These are phyloP conservation scores for Calophaca sinica DNA, from an alignment of 306 rosid genomes.

Conservation along the genomic window DNA sequence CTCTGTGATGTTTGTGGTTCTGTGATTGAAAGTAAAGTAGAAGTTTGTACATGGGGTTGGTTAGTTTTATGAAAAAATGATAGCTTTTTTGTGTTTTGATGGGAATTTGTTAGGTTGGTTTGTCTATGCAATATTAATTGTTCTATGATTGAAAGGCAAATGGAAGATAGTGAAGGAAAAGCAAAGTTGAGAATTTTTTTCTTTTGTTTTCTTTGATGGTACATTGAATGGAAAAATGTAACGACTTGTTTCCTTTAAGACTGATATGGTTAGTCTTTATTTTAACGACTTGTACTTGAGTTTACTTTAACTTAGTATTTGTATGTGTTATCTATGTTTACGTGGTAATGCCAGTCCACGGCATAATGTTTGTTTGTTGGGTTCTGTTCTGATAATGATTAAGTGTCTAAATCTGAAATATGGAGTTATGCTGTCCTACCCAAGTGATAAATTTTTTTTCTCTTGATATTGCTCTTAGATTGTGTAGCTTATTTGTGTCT, in stretches of 20 bases:
- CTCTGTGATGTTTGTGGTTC: slow-evolving; percentile 15
- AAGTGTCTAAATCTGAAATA: neutral
- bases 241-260: neutral
- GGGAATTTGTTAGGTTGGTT: slow-evolving; percentile 32
- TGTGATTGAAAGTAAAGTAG: slow-evolving; percentile 1
- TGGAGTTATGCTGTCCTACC: neutral
- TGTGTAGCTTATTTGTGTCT: slow-evolving; percentile 7
- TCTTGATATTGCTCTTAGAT: neutral
- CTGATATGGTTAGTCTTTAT: neutral
- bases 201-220: neutral
- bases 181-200: neutral
- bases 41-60: neutral
- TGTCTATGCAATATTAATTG: slow-evolving; percentile 2
- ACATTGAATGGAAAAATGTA: slow-evolving; percentile 20
- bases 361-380: slow-evolving; percentile 18
- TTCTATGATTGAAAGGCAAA: slow-evolving; percentile 15
- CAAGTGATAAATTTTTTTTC: neutral
- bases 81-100: neutral
- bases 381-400: slow-evolving; percentile 26
- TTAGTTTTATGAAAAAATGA: neutral
- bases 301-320: slow-evolving; percentile 6
- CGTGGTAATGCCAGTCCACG: slow-evolving; percentile 2
- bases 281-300: neutral
- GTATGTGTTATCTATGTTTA: neutral
- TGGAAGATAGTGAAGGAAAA: neutral